A percentile compares a stretch with the other conserved stretches of the same genome.
Conservation (phyloP, 2,329 filamentous ascomycete species). For the Talaromyces sp. region DNA sequence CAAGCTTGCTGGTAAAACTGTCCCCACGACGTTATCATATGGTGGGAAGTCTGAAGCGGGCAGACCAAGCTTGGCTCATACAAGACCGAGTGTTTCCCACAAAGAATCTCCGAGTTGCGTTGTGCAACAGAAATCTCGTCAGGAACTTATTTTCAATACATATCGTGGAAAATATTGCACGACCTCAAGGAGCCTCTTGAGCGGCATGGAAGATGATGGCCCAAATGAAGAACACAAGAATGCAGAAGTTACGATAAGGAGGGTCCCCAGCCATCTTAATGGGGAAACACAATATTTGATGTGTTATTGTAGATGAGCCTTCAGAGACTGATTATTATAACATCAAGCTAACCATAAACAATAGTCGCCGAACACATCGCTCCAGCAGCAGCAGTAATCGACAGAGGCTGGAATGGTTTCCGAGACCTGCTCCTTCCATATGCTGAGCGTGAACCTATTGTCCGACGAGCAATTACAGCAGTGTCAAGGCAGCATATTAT, state of each 20-base stretch:
- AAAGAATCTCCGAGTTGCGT: no score
- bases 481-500: constrained; percentile 1
- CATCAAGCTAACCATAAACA: no score
- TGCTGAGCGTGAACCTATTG: not conserved
- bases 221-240: not conserved
- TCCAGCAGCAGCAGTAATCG: not conserved
- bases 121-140: not conserved
- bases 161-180: no score
- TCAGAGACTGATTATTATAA: not conserved
- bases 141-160: not conserved
- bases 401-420: not conserved
- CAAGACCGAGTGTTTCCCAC: not conserved
- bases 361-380: constrained; percentile 1
- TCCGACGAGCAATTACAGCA: not conserved
- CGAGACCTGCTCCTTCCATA: not conserved
- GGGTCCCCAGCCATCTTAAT: not conserved
- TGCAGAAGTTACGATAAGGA: not conserved
- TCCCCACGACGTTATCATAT: not conserved
- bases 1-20: not conserved
- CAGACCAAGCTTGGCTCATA: not conserved
- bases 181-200: no score
- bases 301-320: not conserved
- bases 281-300: not conserved
- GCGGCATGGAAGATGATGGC: no score
- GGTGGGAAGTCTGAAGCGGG: not conserved